These are phyloP conservation scores for Aspergillus nanangensis DNA, from an alignment of 495 filamentous ascomycete species.

Conservation along the genomic window DNA sequence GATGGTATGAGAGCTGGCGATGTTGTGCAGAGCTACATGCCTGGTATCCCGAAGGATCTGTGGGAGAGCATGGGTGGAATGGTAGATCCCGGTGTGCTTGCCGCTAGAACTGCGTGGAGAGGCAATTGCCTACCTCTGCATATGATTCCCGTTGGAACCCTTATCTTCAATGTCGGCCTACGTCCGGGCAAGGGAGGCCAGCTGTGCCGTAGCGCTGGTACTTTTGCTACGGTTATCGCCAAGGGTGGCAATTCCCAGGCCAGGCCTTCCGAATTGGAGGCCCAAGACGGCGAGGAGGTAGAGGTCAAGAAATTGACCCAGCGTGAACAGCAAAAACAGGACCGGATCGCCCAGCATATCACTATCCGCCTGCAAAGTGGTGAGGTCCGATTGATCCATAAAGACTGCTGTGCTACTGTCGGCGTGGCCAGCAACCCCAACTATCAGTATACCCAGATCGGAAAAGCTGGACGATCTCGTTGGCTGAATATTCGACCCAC, in stretches of 20 bases:
- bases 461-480: constrained; percentile 87
- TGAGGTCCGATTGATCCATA: constrained; percentile 80
- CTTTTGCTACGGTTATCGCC: constrained; percentile 78
- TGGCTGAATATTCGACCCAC: constrained; percentile 94
- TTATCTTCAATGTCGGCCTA: constrained; percentile 87
- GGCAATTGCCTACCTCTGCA: constrained; percentile 93
- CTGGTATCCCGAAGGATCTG: constrained; percentile 80
- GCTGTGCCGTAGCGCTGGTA: constrained; percentile 90
- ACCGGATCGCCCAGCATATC: constrained; percentile 61
- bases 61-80: constrained; percentile 86
- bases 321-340: constrained; percentile 42
- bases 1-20: constrained; percentile 93
- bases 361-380: constrained; percentile 85
- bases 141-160: constrained; percentile 87
- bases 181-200: constrained; percentile 68
- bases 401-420: constrained; percentile 89
- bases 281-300: constrained; percentile 8
- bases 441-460: constrained; percentile 82
- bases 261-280: constrained; percentile 18
- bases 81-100: constrained; percentile 89
- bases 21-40: constrained; percentile 81
- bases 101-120: constrained; percentile 87
- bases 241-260: constrained; percentile 66
- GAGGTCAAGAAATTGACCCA: constrained; percentile 27
- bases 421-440: constrained; percentile 91